These are phyloP conservation scores for Stentor roeselii DNA, from an alignment of 73 alveolate genomes.

Conservation along the genomic window DNA sequence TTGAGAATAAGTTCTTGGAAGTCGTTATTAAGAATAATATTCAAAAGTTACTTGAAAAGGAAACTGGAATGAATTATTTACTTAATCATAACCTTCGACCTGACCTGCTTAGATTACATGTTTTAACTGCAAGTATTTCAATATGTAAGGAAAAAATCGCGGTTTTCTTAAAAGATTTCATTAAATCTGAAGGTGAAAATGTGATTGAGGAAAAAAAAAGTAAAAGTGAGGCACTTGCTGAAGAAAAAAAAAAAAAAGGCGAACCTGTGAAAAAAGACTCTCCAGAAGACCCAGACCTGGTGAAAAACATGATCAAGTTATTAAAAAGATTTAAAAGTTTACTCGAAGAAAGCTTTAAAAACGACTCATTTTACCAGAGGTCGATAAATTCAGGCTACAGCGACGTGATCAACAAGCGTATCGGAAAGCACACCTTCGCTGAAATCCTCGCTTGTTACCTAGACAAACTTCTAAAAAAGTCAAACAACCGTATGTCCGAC, in stretches of 20 bases:
- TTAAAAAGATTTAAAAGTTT: conserved; percentile 35
- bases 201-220: conserved; percentile 26
- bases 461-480: conserved; percentile 48
- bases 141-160: conserved; percentile 38
- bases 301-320: conserved; percentile 33
- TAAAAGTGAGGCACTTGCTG: conserved; percentile 27
- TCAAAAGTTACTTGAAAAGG: conserved; percentile 32
- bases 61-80: conserved; percentile 44
- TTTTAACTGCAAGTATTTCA: conserved; percentile 12
- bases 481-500: conserved; percentile 31
- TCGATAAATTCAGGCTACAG: conserved; percentile 46
- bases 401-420: conserved; percentile 39
- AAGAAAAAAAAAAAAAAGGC: conserved; percentile 14
- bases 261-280: conserved; percentile 37
- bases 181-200: conserved; percentile 32
- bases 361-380: conserved; percentile 39
- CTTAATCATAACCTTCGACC: conserved; percentile 30
- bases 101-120: conserved; percentile 33
- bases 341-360: conserved; percentile 39
- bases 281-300: conserved; percentile 28
- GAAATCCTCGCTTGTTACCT: conserved; percentile 49
- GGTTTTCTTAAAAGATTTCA: conserved; percentile 30
- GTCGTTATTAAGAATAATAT: conserved; percentile 19
- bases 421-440: conserved; percentile 37
- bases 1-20: conserved; percentile 20